phyloP scores from a whole-genome alignment of 83 land plant genomes.

The Picea mariana region DNA sequence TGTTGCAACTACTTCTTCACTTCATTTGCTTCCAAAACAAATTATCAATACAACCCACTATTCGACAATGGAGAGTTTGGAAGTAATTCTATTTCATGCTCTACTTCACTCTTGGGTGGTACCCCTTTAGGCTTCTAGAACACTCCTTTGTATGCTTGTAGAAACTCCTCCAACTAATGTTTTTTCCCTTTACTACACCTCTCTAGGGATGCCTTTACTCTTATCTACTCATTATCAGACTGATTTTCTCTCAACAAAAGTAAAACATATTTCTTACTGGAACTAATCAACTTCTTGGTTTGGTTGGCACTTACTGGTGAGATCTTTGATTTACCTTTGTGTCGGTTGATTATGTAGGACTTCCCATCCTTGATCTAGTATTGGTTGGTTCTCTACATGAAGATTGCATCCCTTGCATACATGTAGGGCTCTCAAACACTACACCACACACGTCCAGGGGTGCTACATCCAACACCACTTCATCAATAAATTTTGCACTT shows the following conservation, averaged over 20 bases:
- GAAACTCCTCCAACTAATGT: too few species aligned
- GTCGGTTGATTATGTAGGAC: too few species aligned
- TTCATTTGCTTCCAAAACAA: background rate
- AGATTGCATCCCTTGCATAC: too few species aligned
- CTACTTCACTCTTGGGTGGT: background rate
- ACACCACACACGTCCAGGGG: too few species aligned
- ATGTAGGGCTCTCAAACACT: too few species aligned
- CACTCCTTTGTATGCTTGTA: background rate
- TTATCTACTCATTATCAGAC: background rate
- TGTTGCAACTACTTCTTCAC: background rate
- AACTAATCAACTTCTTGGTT: background rate
- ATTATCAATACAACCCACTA: background rate
- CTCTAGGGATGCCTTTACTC: too few species aligned
- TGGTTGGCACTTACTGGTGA: background rate
- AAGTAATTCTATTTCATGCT: background rate
- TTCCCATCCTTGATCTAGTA: too few species aligned
- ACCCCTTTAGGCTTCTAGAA: background rate
- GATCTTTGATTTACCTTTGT: background rate
- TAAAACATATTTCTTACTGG: background rate
- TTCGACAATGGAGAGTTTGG: background rate
- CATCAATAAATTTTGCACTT: too few species aligned
- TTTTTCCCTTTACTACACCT: too few species aligned
- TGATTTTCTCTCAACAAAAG: background rate
- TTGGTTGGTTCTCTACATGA: too few species aligned
- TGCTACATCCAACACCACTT: too few species aligned